Percentiles rank a stretch among this genome's conserved stretches.
Evolutionary conservation across 2,329 filamentous ascomycete species (phyloP).

Genomic region (Pseudocercospora vitis): DNA sequence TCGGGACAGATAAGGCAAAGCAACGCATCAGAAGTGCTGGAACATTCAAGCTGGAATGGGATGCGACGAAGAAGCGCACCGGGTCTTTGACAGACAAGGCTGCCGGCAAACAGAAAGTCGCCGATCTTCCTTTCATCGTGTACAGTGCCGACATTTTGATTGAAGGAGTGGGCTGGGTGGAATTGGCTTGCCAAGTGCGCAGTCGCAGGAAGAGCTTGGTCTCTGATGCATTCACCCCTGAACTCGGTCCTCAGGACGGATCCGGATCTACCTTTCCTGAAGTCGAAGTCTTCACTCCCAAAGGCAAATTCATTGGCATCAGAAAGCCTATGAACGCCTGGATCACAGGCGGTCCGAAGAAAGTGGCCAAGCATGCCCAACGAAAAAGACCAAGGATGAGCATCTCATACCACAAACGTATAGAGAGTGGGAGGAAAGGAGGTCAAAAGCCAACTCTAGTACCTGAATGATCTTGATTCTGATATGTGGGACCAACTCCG

Average conservation of each 20-base stretch:
- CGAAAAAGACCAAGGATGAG: constrained; percentile 63
- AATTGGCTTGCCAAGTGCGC: constrained; percentile 79
- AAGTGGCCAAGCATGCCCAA: constrained; percentile 50
- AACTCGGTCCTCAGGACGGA: constrained; percentile 17
- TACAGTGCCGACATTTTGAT: constrained; percentile 81
- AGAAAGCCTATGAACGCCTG: constrained; percentile 71
- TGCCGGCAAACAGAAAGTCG: constrained; percentile 63
- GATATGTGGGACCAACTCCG: neutral
- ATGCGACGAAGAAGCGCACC: constrained; percentile 77
- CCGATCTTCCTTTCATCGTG: constrained; percentile 74
- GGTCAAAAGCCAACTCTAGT: constrained; percentile 1
- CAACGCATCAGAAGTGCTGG: constrained; percentile 62
- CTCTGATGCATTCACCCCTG: constrained; percentile 25
- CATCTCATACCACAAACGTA: constrained; percentile 47
- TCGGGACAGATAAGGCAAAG: constrained; percentile 49
- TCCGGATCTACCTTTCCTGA: constrained; percentile 51
- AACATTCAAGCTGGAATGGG: constrained; percentile 70
- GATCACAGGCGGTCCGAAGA: constrained; percentile 58
- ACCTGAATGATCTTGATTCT: neutral
- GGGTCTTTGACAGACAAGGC: constrained; percentile 66
- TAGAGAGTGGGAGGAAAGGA: constrained; percentile 47
- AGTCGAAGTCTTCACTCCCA: constrained; percentile 81
- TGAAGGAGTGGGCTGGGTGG: constrained; percentile 91
- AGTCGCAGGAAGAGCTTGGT: constrained; percentile 27
- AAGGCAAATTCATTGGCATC: constrained; percentile 73